Percentiles rank a stretch among this genome's conserved stretches.
Evolutionary conservation across 306 rosid genomes (phyloP).

Genomic region (Sicyos edulis): DNA sequence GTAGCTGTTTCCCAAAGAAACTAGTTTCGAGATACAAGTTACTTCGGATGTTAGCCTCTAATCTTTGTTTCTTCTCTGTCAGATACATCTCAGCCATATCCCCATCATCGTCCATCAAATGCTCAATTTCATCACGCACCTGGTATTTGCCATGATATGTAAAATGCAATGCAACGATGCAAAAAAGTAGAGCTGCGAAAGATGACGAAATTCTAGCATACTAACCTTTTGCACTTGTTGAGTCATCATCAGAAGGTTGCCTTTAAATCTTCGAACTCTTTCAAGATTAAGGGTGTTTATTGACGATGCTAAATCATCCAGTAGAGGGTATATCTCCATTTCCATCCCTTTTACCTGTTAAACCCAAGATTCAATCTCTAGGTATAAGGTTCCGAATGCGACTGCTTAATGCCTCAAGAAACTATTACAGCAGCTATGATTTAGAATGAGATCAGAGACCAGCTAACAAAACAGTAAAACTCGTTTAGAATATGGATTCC

Average conservation of each 20-base stretch:
- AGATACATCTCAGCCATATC: constrained; percentile 54
- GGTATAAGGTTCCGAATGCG: background rate
- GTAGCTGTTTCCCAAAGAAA: constrained; percentile 25
- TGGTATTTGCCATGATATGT: constrained; percentile 22
- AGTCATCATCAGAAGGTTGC: constrained; percentile 86
- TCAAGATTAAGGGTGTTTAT: constrained; percentile 81
- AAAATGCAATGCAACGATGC: background rate
- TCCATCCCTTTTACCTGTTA: constrained; percentile 64
- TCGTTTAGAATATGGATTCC: background rate
- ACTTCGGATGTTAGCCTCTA: constrained; percentile 37
- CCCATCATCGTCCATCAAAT: constrained; percentile 48
- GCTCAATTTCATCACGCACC: constrained; percentile 48
- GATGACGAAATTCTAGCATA: constrained; percentile 13
- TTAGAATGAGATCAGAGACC: background rate
- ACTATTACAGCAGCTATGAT: background rate
- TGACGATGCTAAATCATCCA: constrained; percentile 74
- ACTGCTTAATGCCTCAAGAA: background rate
- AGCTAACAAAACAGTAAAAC: background rate
- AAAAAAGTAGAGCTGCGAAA: constrained; percentile 17
- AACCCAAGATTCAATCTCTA: constrained; percentile 25
- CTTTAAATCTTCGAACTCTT: constrained; percentile 89
- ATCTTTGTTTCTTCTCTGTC: constrained; percentile 40
- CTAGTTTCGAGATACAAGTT: constrained; percentile 37
- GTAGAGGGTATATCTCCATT: constrained; percentile 76
- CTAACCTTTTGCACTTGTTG: constrained; percentile 93